These are phyloP conservation scores for Escovopsis sp. DNA, from an alignment of 2,329 filamentous ascomycete genomes.

Conservation along the genomic window DNA sequence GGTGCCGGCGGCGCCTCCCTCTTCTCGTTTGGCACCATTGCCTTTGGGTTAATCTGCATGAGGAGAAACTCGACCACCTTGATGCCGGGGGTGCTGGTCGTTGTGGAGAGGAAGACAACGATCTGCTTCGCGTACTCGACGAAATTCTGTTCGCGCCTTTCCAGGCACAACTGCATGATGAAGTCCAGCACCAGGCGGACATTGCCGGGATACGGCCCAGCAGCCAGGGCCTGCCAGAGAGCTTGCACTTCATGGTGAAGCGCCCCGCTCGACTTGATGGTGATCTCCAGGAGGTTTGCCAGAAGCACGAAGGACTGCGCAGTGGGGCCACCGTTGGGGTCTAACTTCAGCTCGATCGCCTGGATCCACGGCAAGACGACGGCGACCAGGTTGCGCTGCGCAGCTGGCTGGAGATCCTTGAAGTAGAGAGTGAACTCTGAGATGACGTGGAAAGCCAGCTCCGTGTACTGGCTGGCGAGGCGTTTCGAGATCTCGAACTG, in stretches of 20 bases:
- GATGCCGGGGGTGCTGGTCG: slow-evolving; percentile 53
- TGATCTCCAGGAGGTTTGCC: slow-evolving; percentile 90
- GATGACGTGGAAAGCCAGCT: slow-evolving; percentile 84
- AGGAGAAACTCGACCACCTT: slow-evolving; percentile 92
- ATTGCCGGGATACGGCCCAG: slow-evolving; percentile 82
- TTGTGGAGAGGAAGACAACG: slow-evolving; percentile 88
- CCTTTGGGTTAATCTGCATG: slow-evolving; percentile 79
- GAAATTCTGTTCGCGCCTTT: slow-evolving; percentile 92
- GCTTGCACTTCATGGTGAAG: slow-evolving; percentile 96
- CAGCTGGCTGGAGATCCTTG: slow-evolving; percentile 66
- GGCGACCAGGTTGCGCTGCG: slow-evolving; percentile 86
- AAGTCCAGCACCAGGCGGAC: slow-evolving; percentile 92
- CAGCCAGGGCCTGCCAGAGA: slow-evolving; percentile 90
- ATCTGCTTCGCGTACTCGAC: slow-evolving; percentile 97
- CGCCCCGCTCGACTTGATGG: slow-evolving; percentile 75
- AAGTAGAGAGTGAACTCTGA: slow-evolving; percentile 93
- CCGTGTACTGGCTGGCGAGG: slow-evolving; percentile 74
- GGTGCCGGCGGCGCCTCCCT: slow-evolving; percentile 52
- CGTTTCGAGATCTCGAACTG: slow-evolving; percentile 94
- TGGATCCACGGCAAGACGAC: slow-evolving; percentile 95
- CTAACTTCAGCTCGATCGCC: slow-evolving; percentile 78
- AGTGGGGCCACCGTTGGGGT: slow-evolving; percentile 81
- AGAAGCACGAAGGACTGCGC: slow-evolving; percentile 88
- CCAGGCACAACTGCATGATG: slow-evolving; percentile 84
- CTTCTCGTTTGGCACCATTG: slow-evolving; percentile 92